phyloP scores from a whole-genome alignment of 805 yeast species.

The Millerozyma acaciae region DNA sequence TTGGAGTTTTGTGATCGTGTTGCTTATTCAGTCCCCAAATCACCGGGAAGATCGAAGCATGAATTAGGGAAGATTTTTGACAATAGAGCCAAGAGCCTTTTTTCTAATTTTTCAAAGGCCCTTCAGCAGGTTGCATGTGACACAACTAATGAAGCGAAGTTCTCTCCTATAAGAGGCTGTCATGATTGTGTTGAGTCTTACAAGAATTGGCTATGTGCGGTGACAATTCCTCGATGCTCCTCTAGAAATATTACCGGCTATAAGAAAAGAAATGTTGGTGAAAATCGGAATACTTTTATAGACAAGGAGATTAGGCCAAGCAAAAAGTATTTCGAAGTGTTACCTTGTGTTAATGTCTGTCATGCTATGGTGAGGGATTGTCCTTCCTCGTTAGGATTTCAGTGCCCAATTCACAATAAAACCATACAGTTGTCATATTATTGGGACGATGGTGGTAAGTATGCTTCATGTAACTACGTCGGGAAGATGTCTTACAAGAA shows the following conservation, averaged over 20 bases:
- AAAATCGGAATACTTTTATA: constrained; percentile 60
- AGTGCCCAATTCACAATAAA: constrained; percentile 55
- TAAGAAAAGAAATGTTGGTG: constrained; percentile 40
- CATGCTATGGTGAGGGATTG: constrained; percentile 76
- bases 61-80: constrained; percentile 51
- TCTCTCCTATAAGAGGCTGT: constrained; percentile 73
- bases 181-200: constrained; percentile 68
- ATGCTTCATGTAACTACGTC: constrained; percentile 36
- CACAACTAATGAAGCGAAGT: constrained; percentile 57
- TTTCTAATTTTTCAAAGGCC: constrained; percentile 67
- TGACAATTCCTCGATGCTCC: constrained; percentile 82
- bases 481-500: constrained; percentile 15
- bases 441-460: constrained; percentile 30
- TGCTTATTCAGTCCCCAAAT: constrained; percentile 79
- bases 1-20: constrained; percentile 75
- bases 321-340: constrained; percentile 65
- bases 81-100: constrained; percentile 50
- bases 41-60: constrained; percentile 7
- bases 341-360: constrained; percentile 85
- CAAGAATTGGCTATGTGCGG: constrained; percentile 85
- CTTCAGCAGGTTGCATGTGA: constrained; percentile 77
- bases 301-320: constrained; percentile 50
- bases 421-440: constrained; percentile 40
- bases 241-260: constrained; percentile 45
- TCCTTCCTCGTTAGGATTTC: constrained; percentile 70